Percentiles rank a stretch among this genome's conserved stretches.
phyloP scores from a whole-genome alignment of 2,329 filamentous ascomycete genomes.

The Colletotrichum viniferum region DNA sequence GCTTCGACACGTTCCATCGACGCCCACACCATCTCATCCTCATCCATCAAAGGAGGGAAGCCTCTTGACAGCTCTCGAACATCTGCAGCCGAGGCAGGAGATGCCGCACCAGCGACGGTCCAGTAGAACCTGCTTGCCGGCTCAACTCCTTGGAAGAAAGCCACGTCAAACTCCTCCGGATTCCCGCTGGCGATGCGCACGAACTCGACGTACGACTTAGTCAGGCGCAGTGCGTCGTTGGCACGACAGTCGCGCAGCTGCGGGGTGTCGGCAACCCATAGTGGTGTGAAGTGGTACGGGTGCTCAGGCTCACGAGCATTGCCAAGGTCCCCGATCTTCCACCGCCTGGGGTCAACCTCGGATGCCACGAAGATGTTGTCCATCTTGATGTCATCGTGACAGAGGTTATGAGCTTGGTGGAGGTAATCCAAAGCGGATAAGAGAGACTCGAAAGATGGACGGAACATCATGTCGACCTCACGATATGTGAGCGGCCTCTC shows the following conservation, averaged over 20 bases:
- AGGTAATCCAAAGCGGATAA: slow-evolving; percentile 29
- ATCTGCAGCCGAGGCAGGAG: not conserved
- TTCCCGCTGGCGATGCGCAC: slow-evolving; percentile 27
- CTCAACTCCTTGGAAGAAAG: slow-evolving; percentile 26
- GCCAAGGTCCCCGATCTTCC: slow-evolving; percentile 35
- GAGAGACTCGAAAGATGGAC: slow-evolving; percentile 31
- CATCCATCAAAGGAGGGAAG: not conserved
- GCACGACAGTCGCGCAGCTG: slow-evolving; percentile 34
- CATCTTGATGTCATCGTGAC: slow-evolving; percentile 37
- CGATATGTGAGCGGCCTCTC: slow-evolving; percentile 17
- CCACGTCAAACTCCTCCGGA: slow-evolving; percentile 26
- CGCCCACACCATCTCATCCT: slow-evolving; percentile 1
- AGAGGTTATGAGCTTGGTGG: slow-evolving; percentile 28
- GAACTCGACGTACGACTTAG: slow-evolving; percentile 33
- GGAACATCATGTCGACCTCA: slow-evolving; percentile 33
- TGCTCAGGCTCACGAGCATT: slow-evolving; percentile 33
- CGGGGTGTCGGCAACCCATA: slow-evolving; percentile 32
- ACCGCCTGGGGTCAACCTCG: slow-evolving; percentile 22
- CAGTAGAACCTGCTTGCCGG: slow-evolving; percentile 32
- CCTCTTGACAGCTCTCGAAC: not conserved
- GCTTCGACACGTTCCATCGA: not conserved
- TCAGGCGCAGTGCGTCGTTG: slow-evolving; percentile 35
- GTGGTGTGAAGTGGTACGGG: slow-evolving; percentile 31
- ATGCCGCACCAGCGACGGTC: slow-evolving; percentile 1
- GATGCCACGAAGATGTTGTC: slow-evolving; percentile 34